Evolutionary conservation across 2,329 filamentous ascomycete species (phyloP), one percentile per base, ranked within the genome.

Genomic region (Xylaria multiplex): DNA sequence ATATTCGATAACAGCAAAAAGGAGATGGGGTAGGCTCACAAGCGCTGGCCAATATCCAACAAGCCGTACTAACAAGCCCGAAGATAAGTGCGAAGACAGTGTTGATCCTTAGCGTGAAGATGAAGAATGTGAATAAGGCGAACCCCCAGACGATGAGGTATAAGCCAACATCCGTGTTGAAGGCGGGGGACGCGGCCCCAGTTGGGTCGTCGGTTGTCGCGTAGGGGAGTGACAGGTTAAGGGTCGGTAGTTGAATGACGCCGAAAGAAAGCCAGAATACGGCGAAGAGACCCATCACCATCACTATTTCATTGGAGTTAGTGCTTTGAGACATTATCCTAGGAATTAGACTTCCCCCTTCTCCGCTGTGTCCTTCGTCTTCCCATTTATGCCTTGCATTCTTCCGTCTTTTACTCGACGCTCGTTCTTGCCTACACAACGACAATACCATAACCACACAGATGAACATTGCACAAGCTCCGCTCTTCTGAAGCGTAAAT

Each of bases 91-190:
- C 81, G 64, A 86, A 85, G 1, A 85, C 80, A 2, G 75, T 68
- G 69, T 86, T 86, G 55, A 84, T 85, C 72, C 81, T 81, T 19
- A 83, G 74, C 0, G 35, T 40, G 37, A 40, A 40, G 11, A 40
- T 40, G 11, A 40, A 40, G 37, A 40, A 40, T 4, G 35, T 37
- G 35, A 82, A 79, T 16, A 86, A 73, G 9, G 82, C 83, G 48
- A 85, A 85, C 0, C 83, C 84, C 67, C 84, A 86, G 3, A 85
- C 81, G 5, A 85, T 75, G 3, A 85, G 75, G 69, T 85, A 85
- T 3, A 86, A 69, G 0, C 78, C 84, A 30, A 86, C 76, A 1
- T 79, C 81, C 0, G 81, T 77, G 65, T 85, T 86, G 76, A 81
- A 85, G 57, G 81, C 81, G 13, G 79, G 74, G 0, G 80, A 81